These are phyloP conservation scores for Suhomyces kilbournensis DNA, from an alignment of 805 yeast genomes.

Conservation along the genomic window DNA sequence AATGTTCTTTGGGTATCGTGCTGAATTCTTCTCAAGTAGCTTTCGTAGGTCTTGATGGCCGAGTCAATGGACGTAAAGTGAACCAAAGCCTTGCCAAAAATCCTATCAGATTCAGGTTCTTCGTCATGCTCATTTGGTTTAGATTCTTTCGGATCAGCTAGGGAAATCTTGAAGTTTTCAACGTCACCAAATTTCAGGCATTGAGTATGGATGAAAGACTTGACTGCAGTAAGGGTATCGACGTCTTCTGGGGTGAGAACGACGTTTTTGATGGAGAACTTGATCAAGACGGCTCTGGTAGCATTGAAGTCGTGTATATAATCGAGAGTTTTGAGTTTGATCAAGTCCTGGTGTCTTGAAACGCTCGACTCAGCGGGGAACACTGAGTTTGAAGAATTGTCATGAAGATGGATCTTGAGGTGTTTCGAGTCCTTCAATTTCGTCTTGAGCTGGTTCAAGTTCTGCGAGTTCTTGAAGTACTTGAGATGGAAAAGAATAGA, in stretches of 20 bases:
- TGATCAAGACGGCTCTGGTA: slow-evolving; percentile 30
- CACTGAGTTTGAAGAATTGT: slow-evolving; percentile 8
- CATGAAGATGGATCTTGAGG: slow-evolving; percentile 30
- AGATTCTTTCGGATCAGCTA: neutral
- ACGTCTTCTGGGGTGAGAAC: slow-evolving; percentile 9
- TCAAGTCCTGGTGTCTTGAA: slow-evolving; percentile 25
- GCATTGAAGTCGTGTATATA: slow-evolving; percentile 40
- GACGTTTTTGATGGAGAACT: slow-evolving; percentile 7
- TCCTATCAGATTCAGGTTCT: neutral
- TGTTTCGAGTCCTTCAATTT: slow-evolving; percentile 23
- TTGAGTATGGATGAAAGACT: slow-evolving; percentile 23
- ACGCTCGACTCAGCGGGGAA: neutral
- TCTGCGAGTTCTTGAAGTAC: slow-evolving; percentile 24
- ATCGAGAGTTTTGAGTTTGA: slow-evolving; percentile 40
- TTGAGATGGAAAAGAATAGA: slow-evolving; percentile 32
- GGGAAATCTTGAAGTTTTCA: slow-evolving; percentile 26
- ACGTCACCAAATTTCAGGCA: slow-evolving; percentile 41
- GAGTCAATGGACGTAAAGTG: slow-evolving; percentile 47
- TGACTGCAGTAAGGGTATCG: slow-evolving; percentile 4
- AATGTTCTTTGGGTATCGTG: slow-evolving; percentile 14
- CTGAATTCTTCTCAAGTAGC: slow-evolving; percentile 19
- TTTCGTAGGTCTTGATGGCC: slow-evolving; percentile 45
- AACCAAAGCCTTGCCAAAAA: slow-evolving; percentile 15
- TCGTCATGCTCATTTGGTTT: neutral
- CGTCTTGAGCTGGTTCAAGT: slow-evolving; percentile 22